Conservation (phyloP, 345 rosid genomes). For the Hirschfeldia incana region DNA sequence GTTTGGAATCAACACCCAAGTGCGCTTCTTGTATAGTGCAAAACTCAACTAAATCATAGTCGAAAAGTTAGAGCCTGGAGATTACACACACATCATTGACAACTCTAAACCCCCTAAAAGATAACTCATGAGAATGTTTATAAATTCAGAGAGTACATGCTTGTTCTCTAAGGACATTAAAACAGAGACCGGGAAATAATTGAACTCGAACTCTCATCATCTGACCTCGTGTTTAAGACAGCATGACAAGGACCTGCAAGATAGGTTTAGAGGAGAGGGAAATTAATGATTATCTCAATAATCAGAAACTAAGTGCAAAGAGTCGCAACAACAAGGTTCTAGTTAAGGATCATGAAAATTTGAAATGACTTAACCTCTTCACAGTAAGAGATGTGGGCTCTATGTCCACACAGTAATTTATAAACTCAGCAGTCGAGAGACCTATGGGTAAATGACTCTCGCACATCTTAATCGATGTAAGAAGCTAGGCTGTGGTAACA, state of each 20-base stretch:
- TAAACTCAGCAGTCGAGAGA: too few species aligned
- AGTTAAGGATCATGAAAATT: too few species aligned
- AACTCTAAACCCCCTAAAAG: not conserved
- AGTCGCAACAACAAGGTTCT: not conserved
- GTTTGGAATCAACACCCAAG: too few species aligned
- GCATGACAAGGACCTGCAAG: constrained; percentile 18
- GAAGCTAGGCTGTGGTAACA: too few species aligned
- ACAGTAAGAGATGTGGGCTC: too few species aligned
- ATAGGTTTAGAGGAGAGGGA: not conserved
- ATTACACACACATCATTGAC: not conserved
- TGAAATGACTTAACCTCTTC: too few species aligned
- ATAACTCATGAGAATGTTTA: constrained; percentile 11
- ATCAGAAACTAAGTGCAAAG: not conserved
- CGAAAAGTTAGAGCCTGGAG: not conserved
- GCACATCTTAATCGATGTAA: too few species aligned
- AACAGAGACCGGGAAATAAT: constrained; percentile 5
- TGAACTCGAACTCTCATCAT: not conserved
- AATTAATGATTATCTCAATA: not conserved
- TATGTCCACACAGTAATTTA: too few species aligned
- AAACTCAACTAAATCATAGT: constrained; percentile 15
- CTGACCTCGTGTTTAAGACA: not conserved
- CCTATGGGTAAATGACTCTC: too few species aligned
- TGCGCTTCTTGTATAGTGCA: not conserved
- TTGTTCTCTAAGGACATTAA: constrained; percentile 7
- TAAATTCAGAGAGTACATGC: constrained; percentile 18